Evolutionary conservation across 2,329 filamentous ascomycete species (phyloP), one percentile per base, ranked within the genome.

Genomic region (Fusarium buxicola): DNA sequence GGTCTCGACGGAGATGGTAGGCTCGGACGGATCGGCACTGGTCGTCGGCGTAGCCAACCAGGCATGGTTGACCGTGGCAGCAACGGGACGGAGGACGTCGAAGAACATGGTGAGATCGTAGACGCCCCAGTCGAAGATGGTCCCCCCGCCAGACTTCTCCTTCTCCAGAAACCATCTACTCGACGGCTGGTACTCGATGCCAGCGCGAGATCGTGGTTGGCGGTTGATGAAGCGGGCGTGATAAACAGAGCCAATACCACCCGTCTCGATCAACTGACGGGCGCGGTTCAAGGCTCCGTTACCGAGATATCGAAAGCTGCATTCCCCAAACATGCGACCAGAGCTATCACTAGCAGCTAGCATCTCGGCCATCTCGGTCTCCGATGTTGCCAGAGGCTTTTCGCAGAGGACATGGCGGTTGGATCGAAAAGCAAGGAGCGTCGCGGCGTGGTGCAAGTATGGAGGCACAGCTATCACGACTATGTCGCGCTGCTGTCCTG

Each of bases 51-150:
- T 59, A 6, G 56, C 56, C 35, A 56, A n/a, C 56, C 56, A 59
- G 35, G 56, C 56, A 47, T 51, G 5, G n/a, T 56, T 47, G 35
- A 59, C 56, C 2, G 46, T 59, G 8, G 41, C 51, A 32, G 51
- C 41, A 35, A 59, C 24, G 1, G 56, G 56, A 16, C 56, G 52
- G 8, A 59, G 51, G n/a, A 59, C 56, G 21, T 59, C 56, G 13
- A 59, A 59, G 51, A 59, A 44, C 56, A 59, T 59, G 30, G 56
- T 56, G 24, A 59, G 21, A n/a, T 59, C 56, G 30, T 59, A 59
- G 30, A 59, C 56, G 4, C 56, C 56, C 56, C 56, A 59, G 46
- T 59, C 56, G 11, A 59, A 59, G 11, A 59, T 47, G n/a, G 51
- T 56, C 2, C 56, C 56, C 2, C 56, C 56, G 5, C 56, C 56